Evolutionary conservation across 768 basidiomycete genomes (phyloP).

Genomic region (Candolleomyces aberdarensis): DNA sequence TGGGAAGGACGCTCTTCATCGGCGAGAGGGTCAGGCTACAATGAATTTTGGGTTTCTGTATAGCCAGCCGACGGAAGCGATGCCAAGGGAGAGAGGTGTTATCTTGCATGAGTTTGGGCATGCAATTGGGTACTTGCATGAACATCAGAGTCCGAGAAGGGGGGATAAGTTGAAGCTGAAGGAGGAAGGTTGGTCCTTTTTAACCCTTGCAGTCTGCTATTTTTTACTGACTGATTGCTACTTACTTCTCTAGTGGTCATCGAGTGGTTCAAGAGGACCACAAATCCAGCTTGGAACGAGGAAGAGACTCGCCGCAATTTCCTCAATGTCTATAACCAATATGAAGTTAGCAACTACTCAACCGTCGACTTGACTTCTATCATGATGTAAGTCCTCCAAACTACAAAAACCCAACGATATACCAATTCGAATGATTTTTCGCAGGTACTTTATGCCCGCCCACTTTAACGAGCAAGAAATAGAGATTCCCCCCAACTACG

Average conservation of each 20-base stretch:
- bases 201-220: background rate
- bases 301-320: conserved; percentile 9
- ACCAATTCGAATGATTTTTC: background rate
- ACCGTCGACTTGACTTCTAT: conserved; percentile 14
- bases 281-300: conserved; percentile 1
- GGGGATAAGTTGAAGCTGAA: conserved; percentile 11
- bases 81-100: conserved; percentile 8
- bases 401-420: background rate
- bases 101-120: conserved; percentile 20
- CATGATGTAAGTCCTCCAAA: conserved; percentile 13
- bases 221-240: background rate
- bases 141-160: conserved; percentile 15
- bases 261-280: conserved; percentile 2
- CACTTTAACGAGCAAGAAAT: conserved; percentile 11
- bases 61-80: background rate
- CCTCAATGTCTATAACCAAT: conserved; percentile 10
- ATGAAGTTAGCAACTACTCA: conserved; percentile 15
- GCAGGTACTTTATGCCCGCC: conserved; percentile 18
- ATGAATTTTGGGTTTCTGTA: conserved; percentile 15
- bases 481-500: conserved; percentile 10
- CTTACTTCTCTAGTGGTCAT: conserved; percentile 7
- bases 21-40: background rate
- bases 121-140: conserved; percentile 15
- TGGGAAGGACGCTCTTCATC: conserved; percentile 8
- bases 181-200: background rate